These are phyloP conservation scores for Starmera pachycereana DNA, from an alignment of 805 yeast genomes.

Conservation along the genomic window DNA sequence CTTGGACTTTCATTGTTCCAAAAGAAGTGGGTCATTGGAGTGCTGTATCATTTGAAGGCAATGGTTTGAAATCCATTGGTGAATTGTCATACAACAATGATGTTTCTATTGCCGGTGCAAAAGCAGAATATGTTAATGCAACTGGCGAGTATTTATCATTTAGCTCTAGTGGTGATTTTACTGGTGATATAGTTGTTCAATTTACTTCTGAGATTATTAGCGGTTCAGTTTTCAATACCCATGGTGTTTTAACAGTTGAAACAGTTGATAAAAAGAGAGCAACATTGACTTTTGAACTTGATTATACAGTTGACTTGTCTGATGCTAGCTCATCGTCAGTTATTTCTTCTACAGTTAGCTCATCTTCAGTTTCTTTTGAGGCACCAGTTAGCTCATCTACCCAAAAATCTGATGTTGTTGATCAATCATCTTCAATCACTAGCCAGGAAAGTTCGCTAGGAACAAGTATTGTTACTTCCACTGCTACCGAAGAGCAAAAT, in stretches of 20 bases:
- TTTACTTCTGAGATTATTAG: neutral
- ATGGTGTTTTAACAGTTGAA: neutral
- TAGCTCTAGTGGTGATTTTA: neutral
- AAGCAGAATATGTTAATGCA: neutral
- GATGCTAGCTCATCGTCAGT: neutral
- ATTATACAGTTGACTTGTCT: neutral
- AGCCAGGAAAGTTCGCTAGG: too few species aligned
- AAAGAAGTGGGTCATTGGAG: neutral
- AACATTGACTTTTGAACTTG: neutral
- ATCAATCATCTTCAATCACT: too few species aligned
- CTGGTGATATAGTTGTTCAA: neutral
- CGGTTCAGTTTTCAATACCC: neutral
- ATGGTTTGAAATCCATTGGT: neutral
- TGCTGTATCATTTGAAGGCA: neutral
- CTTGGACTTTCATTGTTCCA: neutral
- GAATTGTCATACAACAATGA: neutral
- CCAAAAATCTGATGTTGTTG: too few species aligned
- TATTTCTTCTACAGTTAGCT: neutral
- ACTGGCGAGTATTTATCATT: neutral
- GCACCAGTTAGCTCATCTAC: too few species aligned
- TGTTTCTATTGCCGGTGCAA: neutral
- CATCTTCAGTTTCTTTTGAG: too few species aligned
- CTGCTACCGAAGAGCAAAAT: slow-evolving; percentile 14
- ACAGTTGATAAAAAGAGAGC: neutral
- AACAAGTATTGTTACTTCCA: slow-evolving; percentile 4